These are phyloP conservation scores for Salicornia ramosissima DNA, from an alignment of 148 eudicot genomes.

Conservation along the genomic window DNA sequence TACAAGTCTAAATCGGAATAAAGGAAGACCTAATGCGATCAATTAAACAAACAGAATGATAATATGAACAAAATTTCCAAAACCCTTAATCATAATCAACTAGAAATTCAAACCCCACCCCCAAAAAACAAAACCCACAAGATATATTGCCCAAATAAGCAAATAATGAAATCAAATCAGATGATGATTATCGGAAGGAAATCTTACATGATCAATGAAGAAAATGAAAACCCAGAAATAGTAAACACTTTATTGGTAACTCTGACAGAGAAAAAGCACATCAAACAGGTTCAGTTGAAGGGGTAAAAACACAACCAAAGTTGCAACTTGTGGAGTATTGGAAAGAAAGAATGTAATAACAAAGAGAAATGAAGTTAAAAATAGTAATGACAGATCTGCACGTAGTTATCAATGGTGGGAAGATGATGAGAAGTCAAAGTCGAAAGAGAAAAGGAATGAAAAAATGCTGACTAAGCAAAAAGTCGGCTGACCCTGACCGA, in stretches of 20 bases:
- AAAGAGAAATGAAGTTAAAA: background rate
- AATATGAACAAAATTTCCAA: background rate
- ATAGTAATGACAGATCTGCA: conserved; percentile 31
- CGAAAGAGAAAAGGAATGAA: background rate
- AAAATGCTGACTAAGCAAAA: conserved; percentile 8
- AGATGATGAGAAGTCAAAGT: background rate
- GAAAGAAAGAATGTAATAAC: background rate
- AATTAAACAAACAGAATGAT: background rate
- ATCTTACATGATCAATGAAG: conserved; percentile 27
- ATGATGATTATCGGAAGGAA: background rate
- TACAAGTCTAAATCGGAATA: background rate
- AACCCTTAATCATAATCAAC: conserved; percentile 8
- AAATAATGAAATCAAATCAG: background rate
- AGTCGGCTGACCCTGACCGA: conserved; percentile 27
- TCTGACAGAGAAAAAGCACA: conserved; percentile 19
- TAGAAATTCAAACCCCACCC: background rate
- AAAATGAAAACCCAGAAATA: conserved; percentile 21
- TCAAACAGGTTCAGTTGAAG: conserved; percentile 14
- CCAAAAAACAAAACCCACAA: conserved; percentile 2
- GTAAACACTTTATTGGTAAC: background rate
- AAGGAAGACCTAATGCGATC: background rate
- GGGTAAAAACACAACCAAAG: conserved; percentile 11
- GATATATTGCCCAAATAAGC: background rate
- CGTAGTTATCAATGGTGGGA: conserved; percentile 25
- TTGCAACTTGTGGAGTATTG: background rate